Conservation (phyloP, 1,284 basidiomycete genomes). For the Sporisorium reilianum region DNA sequence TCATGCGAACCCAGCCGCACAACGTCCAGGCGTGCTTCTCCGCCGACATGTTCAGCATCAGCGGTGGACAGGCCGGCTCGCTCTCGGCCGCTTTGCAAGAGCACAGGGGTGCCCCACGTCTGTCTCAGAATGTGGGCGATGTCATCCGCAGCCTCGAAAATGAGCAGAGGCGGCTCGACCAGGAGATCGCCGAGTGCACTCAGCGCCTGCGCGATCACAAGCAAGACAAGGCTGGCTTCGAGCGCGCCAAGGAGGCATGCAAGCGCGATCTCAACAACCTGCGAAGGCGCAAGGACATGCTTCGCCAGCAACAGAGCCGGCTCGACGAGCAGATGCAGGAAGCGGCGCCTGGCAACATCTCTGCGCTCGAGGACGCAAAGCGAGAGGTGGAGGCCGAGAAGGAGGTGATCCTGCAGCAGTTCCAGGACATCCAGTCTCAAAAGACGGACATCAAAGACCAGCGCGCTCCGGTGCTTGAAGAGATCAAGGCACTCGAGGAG, state of each 20-base stretch:
- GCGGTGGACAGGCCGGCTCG: slow-evolving; percentile 49
- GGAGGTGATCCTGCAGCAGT: slow-evolving; percentile 49
- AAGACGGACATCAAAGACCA: slow-evolving; percentile 67
- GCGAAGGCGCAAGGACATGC: slow-evolving; percentile 34
- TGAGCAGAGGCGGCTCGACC: slow-evolving; percentile 34
- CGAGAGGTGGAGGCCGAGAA: slow-evolving; percentile 52
- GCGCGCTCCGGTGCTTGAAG: slow-evolving; percentile 64
- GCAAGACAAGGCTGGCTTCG: slow-evolving; percentile 19
- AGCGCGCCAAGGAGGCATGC: slow-evolving; percentile 26
- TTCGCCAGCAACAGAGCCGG: slow-evolving; percentile 65
- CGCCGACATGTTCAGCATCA: slow-evolving; percentile 60
- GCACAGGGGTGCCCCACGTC: slow-evolving; percentile 64
- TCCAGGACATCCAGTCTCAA: slow-evolving; percentile 48
- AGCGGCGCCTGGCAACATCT: slow-evolving; percentile 79
- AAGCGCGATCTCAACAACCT: slow-evolving; percentile 26
- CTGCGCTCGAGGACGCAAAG: slow-evolving; percentile 75
- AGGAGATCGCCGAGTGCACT: slow-evolving; percentile 18
- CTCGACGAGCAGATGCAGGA: slow-evolving; percentile 78
- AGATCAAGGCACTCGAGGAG: slow-evolving; percentile 38
- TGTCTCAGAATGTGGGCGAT: slow-evolving; percentile 62
- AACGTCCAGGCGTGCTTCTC: slow-evolving; percentile 67
- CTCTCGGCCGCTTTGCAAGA: slow-evolving; percentile 67
- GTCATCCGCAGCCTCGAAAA: slow-evolving; percentile 49
- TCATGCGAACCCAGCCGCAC: slow-evolving; percentile 62
- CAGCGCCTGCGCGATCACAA: slow-evolving; percentile 17